Percentiles rank a stretch among this genome's conserved stretches.
Conservation (phyloP, 371 early-diverging fungal species). For the Mucor saturninus region DNA sequence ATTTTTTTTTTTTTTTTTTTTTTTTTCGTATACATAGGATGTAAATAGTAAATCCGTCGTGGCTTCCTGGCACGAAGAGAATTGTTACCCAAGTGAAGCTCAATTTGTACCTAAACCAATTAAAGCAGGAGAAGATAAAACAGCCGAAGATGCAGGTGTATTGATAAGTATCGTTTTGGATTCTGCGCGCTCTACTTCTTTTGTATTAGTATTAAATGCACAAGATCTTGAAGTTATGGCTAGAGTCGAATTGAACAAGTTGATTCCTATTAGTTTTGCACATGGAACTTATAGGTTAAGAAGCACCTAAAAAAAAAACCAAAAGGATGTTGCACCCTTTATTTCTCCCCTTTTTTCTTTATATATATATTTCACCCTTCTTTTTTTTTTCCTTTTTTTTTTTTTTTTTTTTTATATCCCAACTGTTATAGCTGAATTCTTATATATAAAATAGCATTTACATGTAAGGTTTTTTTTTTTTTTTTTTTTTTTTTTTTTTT, state of each 20-base stretch:
- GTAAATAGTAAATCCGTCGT: constrained; percentile 34
- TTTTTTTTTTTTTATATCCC: not conserved
- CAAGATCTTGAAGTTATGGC: constrained; percentile 64
- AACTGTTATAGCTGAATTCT: not conserved
- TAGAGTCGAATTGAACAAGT: constrained; percentile 63
- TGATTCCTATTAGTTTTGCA: constrained; percentile 73
- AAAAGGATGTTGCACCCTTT: not conserved
- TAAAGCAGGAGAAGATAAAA: constrained; percentile 26
- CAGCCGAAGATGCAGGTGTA: constrained; percentile 68
- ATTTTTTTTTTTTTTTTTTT: not conserved
- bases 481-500: not conserved
- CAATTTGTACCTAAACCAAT: constrained; percentile 66
- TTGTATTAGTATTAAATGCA: constrained; percentile 76
- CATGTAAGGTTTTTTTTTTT: not conserved
- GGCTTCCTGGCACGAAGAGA: constrained; percentile 56
- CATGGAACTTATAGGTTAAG: constrained; percentile 40
- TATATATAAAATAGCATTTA: not conserved
- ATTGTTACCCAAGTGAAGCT: constrained; percentile 80
- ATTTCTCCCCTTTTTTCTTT: not conserved
- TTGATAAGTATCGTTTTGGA: constrained; percentile 77
- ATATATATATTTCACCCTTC: not conserved
- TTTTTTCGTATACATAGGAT: constrained; percentile 26
- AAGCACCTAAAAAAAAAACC: not conserved
- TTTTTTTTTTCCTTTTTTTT: not conserved
- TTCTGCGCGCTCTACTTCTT: constrained; percentile 64